Evolutionary conservation across 106 monocot species (phyloP).

Genomic region (Dendrobium catenatum): DNA sequence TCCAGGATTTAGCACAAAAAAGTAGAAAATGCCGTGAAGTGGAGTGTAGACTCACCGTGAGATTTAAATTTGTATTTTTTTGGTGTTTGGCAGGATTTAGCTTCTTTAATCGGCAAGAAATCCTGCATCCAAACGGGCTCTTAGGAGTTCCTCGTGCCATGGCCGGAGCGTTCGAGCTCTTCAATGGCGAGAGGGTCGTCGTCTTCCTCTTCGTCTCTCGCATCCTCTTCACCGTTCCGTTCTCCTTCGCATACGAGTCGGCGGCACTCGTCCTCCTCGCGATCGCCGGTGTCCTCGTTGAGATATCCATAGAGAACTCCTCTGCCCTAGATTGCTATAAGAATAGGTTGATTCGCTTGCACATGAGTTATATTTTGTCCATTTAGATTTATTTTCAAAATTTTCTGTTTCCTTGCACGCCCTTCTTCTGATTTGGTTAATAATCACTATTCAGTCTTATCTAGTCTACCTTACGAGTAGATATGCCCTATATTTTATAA

Average conservation of each 20-base stretch:
- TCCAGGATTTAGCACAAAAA: no score
- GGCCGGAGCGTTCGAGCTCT: slow-evolving; percentile 36
- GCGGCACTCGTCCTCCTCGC: slow-evolving; percentile 53
- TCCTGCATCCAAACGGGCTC: no score
- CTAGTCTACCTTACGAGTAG: background rate
- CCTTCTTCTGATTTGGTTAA: background rate
- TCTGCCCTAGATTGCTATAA: slow-evolving; percentile 40
- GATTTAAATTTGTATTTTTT: no score
- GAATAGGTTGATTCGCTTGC: slow-evolving; percentile 34
- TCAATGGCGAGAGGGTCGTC: slow-evolving; percentile 73
- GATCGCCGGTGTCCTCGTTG: slow-evolving; percentile 42
- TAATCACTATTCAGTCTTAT: background rate
- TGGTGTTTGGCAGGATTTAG: no score
- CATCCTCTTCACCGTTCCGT: slow-evolving; percentile 46
- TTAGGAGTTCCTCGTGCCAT: slow-evolving; percentile 17
- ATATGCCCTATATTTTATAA: no score
- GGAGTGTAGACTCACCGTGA: no score
- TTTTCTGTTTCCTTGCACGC: background rate
- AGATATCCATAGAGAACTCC: slow-evolving; percentile 63
- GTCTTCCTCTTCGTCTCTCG: slow-evolving; percentile 74
- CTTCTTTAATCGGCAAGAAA: no score
- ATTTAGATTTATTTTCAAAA: background rate
- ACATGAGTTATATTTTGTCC: background rate
- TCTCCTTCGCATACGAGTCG: slow-evolving; percentile 42
- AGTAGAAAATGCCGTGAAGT: no score